These are phyloP conservation scores for Candida endomychidarum DNA, from an alignment of 805 yeast species.

Conservation along the genomic window DNA sequence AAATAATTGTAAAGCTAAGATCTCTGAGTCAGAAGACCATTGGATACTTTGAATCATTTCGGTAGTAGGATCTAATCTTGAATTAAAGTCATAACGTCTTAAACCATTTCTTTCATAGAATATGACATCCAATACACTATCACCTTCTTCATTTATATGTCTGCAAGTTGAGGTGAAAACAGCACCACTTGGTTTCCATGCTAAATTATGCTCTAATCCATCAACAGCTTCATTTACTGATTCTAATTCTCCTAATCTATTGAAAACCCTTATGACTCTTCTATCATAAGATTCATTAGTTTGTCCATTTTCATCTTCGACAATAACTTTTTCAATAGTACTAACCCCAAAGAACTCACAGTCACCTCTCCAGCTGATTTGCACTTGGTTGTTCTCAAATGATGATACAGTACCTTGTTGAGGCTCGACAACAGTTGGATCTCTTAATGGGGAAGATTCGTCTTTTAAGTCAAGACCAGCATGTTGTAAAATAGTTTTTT, in stretches of 20 bases:
- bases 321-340: slow-evolving; percentile 52
- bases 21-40: slow-evolving; percentile 84
- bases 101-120: slow-evolving; percentile 94
- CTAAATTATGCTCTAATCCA: slow-evolving; percentile 66
- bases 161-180: slow-evolving; percentile 81
- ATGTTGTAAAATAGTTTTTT: slow-evolving; percentile 51
- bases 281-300: slow-evolving; percentile 41
- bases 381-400: slow-evolving; percentile 49
- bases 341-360: slow-evolving; percentile 78
- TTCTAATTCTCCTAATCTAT: slow-evolving; percentile 72
- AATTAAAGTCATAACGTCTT: slow-evolving; percentile 79
- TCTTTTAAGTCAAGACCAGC: slow-evolving; percentile 70
- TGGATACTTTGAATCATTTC: slow-evolving; percentile 51
- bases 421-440: slow-evolving; percentile 80
- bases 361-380: slow-evolving; percentile 94
- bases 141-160: slow-evolving; percentile 55
- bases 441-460: slow-evolving; percentile 56
- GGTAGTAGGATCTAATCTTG: slow-evolving; percentile 53
- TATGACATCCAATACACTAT: slow-evolving; percentile 51
- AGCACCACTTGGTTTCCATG: slow-evolving; percentile 93
- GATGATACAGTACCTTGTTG: slow-evolving; percentile 66
- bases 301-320: slow-evolving; percentile 31
- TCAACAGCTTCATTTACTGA: slow-evolving; percentile 90
- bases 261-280: slow-evolving; percentile 80
- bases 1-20: slow-evolving; percentile 64